Evolutionary conservation across 768 basidiomycete species (phyloP).

Genomic region (Gyrodon lividus): DNA sequence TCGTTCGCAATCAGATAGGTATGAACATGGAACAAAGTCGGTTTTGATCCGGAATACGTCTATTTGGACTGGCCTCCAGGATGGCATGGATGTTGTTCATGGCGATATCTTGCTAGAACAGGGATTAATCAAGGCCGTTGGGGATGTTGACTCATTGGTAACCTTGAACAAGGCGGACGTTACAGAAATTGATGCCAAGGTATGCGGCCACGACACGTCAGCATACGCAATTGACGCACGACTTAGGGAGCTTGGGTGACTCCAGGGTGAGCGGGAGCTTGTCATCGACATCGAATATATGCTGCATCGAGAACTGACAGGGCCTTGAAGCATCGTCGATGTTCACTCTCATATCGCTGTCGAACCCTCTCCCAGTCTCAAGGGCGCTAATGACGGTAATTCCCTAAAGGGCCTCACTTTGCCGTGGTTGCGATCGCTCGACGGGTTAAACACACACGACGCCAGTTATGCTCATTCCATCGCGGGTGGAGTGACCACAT

Average conservation of each 20-base stretch:
- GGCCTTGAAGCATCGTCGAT: slow-evolving; percentile 44
- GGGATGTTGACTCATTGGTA: slow-evolving; percentile 20
- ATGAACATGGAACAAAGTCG: slow-evolving; percentile 50
- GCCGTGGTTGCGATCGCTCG: slow-evolving; percentile 68
- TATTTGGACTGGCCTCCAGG: slow-evolving; percentile 71
- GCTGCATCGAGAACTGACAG: neutral
- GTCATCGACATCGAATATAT: neutral
- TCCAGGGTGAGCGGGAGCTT: slow-evolving; percentile 34
- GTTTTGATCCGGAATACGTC: slow-evolving; percentile 65
- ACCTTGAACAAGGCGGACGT: slow-evolving; percentile 12
- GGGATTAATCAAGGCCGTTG: slow-evolving; percentile 61
- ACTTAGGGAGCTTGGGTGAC: slow-evolving; percentile 66
- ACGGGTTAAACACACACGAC: slow-evolving; percentile 77
- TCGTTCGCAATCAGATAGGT: slow-evolving; percentile 56
- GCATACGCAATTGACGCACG: neutral
- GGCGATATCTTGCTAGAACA: slow-evolving; percentile 62
- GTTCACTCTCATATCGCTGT: slow-evolving; percentile 60
- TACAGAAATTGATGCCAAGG: slow-evolving; percentile 43
- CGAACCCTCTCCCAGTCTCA: slow-evolving; percentile 34
- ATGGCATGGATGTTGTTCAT: slow-evolving; percentile 55
- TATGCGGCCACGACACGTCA: slow-evolving; percentile 4
- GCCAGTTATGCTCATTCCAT: slow-evolving; percentile 54
- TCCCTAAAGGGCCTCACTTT: slow-evolving; percentile 42
- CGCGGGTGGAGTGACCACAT: slow-evolving; percentile 72
- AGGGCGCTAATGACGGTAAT: slow-evolving; percentile 53